Conservation (phyloP, 2,329 filamentous ascomycete species). For the Alternaria arbusti region DNA sequence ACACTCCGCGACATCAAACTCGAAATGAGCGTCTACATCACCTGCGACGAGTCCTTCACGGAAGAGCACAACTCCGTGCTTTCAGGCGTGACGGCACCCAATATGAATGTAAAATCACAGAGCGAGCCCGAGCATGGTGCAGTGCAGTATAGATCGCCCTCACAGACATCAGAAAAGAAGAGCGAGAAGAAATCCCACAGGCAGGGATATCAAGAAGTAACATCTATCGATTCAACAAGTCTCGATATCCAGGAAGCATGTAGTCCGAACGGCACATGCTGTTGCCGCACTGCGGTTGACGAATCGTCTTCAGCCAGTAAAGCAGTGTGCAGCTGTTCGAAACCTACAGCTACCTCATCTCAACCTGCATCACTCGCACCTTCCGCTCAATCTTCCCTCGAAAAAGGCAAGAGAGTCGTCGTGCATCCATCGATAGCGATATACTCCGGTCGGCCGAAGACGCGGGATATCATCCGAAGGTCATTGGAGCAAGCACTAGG, state of each 20-base stretch:
- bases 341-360: not conserved
- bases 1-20: constrained; percentile 51
- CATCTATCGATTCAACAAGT: constrained; percentile 7
- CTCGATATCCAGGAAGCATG: constrained; percentile 31
- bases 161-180: constrained; percentile 9
- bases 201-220: constrained; percentile 31
- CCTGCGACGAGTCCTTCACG: constrained; percentile 58
- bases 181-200: constrained; percentile 19
- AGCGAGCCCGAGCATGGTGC: constrained; percentile 16
- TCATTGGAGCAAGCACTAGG: constrained; percentile 65
- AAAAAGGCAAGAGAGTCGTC: constrained; percentile 16
- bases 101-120: not conserved
- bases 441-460: constrained; percentile 60
- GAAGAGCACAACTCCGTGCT: constrained; percentile 48
- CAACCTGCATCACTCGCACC: constrained; percentile 19
- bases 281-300: constrained; percentile 57
- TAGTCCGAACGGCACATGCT: constrained; percentile 50
- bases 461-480: constrained; percentile 59
- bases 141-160: constrained; percentile 26
- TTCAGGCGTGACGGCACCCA: constrained; percentile 29
- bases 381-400: constrained; percentile 15
- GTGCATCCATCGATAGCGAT: constrained; percentile 47
- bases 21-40: constrained; percentile 62
- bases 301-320: constrained; percentile 39
- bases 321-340: constrained; percentile 25